phyloP scores from a whole-genome alignment of 257 asterid species.

The Eustoma russellianum region DNA sequence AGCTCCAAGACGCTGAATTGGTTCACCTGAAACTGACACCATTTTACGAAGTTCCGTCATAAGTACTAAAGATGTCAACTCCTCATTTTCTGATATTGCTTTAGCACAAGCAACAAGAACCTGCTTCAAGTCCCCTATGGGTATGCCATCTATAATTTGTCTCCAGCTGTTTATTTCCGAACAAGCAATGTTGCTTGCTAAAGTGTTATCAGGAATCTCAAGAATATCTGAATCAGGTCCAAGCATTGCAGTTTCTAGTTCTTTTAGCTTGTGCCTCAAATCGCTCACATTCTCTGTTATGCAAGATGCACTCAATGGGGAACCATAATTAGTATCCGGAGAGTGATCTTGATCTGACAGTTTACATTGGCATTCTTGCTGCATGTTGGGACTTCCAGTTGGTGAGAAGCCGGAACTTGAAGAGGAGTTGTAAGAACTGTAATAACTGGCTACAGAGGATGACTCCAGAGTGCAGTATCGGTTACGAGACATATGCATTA shows the following conservation, averaged over 20 bases:
- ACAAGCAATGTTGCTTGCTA: constrained; percentile 16
- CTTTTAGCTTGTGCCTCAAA: constrained; percentile 54
- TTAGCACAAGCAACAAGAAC: constrained; percentile 66
- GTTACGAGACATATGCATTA: constrained; percentile 28
- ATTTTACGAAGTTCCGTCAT: constrained; percentile 60
- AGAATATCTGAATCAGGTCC: constrained; percentile 64
- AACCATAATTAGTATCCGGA: constrained; percentile 32
- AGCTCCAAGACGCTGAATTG: constrained; percentile 77
- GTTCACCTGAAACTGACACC: constrained; percentile 87
- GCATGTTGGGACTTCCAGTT: constrained; percentile 39
- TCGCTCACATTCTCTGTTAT: constrained; percentile 35
- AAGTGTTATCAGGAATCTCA: constrained; percentile 19
- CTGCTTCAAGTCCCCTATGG: constrained; percentile 62
- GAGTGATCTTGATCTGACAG: constrained; percentile 20
- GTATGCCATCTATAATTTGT: constrained; percentile 49
- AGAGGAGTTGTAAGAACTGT: constrained; percentile 24
- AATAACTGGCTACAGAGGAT: constrained; percentile 31
- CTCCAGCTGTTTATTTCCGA: constrained; percentile 60
- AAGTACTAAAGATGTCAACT: constrained; percentile 48
- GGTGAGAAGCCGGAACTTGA: constrained; percentile 43
- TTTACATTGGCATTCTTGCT: constrained; percentile 32
- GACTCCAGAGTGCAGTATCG: constrained; percentile 61
- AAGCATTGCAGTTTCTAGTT: constrained; percentile 63
- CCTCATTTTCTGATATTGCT: constrained; percentile 55
- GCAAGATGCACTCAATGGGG: constrained; percentile 42